A percentile compares a stretch with the other conserved stretches of the same genome.
Conservation (phyloP, 129 eudicot genomes). For the Artemisia argyi region DNA sequence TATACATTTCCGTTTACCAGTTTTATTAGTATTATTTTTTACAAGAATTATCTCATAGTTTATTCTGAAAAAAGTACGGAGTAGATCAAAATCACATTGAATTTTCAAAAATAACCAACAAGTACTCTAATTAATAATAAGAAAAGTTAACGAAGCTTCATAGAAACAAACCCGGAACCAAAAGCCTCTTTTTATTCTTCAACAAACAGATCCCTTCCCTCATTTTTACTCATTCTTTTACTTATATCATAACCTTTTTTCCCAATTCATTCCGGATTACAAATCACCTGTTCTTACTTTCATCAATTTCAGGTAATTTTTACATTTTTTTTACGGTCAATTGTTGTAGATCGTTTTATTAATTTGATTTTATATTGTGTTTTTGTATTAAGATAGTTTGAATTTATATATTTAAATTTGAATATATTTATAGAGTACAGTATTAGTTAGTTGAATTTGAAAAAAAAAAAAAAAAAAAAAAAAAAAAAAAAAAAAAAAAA, state of each 20-base stretch:
- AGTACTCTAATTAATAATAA: background rate
- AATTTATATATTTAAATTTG: no score
- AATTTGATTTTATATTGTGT: background rate
- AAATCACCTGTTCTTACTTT: background rate
- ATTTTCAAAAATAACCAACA: background rate
- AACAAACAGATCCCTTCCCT: conserved; percentile 24
- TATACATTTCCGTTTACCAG: no score
- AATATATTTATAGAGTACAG: no score
- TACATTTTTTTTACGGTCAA: conserved; percentile 20
- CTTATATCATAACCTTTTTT: background rate
- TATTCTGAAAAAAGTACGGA: no score
- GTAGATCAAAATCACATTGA: background rate
- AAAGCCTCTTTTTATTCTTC: background rate
- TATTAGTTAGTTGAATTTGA: no score
- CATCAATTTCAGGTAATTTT: conserved; percentile 28
- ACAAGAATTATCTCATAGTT: no score
- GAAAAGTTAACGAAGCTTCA: conserved; percentile 28
- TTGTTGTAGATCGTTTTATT: conserved; percentile 21
- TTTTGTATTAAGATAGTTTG: background rate
- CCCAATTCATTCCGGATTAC: no score
- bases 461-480: no score
- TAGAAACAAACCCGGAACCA: conserved; percentile 8
- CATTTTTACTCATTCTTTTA: conserved; percentile 25
- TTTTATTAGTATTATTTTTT: no score
- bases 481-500: no score